Evolutionary conservation across 2,329 filamentous ascomycete species (phyloP), one percentile per base, ranked within the genome.

Genomic region (Fusarium bulbicola): DNA sequence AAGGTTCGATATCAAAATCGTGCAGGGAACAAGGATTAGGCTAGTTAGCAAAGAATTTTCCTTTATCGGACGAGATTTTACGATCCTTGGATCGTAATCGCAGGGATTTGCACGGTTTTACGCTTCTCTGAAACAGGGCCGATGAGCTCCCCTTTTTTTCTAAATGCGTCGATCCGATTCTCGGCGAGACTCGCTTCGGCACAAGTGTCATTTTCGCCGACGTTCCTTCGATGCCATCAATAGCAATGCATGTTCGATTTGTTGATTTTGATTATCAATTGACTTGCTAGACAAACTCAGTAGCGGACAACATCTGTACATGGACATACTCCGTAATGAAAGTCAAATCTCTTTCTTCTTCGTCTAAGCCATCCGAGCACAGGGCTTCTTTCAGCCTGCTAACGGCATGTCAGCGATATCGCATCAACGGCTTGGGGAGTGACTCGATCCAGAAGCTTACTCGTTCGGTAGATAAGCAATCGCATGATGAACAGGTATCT

Each of bases 51-150:
- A 34, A 28, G 47, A 34, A 13, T 15, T 49, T 63, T 36, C 47
- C 40, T 16, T 8, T 34, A 43, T 68, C 46, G 36, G 40, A 54
- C 63, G 63, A 68, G 65, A 53, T 54, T 61, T 28, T 49, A 24
- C 42, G 18, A 64, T 64, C 24, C 65, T 15, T 53, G 59, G 50
- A 54, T 65, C 65, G 52, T 32, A 69, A 65, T 32, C 40, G 28
- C 64, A 69, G 45, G 66, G 45, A 9, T 42, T 36, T 24, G 26
- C 66, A 69, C 52, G 65, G 65, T 47, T 59, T 69, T 70, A 52
- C 45, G 43, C 28, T 63, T 70, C 59, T 60, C 26, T 70, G 66
- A 65, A 69, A 70, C 65, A 69, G 66, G 65, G 65, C 66, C 66
- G 59, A 69, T 65, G 47, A 34, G 59, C 59, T 70, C 65, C 52